Base-by-base conservation (phyloP, 331 rosid genomes). In the Malus hybrid region DNA sequence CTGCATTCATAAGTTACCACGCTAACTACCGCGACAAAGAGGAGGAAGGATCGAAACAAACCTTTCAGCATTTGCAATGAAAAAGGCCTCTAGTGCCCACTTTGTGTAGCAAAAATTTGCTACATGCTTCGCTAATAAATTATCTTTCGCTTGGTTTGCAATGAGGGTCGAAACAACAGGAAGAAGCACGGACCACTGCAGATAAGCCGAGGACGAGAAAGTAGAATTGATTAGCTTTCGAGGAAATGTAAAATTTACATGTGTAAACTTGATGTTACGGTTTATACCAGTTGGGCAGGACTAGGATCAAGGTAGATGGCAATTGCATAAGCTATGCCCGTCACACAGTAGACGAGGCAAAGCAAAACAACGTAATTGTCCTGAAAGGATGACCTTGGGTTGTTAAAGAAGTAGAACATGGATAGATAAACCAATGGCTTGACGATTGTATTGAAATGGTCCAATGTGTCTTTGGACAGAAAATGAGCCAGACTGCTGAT, bases 11-110 rank as follows among this genome's bases (percentile, higher is more conserved):
- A 46, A 4, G 16, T 57, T 27, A 33, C 69, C 50, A 75, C 9
- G 65, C 31, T 16, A 71, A 27, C 29, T 72, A 16, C 19, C 32
- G 16, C 10, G 39, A 42, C 48, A 64, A 55, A 15, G 34, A 44
- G 65, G 69, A 66, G 28, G 60, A 77, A 60, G 42, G 16, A 55
- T 12, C n/a, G 72, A 67, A 67, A 82, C 82, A 69, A 5, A 91
- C 97, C 87, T 86, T 83, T 88, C 89, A 22, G 96, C 97, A 81
- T 92, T 92, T 76, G 93, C 93, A 77, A 90, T 84, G 77, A 88
- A 80, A 83, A 92, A 87, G 64, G 89, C 97, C 80, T 92, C 93
- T 62, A 90, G 81, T 62, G 97, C 97, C 93, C 93, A 90, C 79
- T 87, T 90, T 62, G 97, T 85, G 84, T 92, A 92, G 83, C 92